phyloP scores from a whole-genome alignment of 768 basidiomycete species.

The Gymnopilus dilepis region DNA sequence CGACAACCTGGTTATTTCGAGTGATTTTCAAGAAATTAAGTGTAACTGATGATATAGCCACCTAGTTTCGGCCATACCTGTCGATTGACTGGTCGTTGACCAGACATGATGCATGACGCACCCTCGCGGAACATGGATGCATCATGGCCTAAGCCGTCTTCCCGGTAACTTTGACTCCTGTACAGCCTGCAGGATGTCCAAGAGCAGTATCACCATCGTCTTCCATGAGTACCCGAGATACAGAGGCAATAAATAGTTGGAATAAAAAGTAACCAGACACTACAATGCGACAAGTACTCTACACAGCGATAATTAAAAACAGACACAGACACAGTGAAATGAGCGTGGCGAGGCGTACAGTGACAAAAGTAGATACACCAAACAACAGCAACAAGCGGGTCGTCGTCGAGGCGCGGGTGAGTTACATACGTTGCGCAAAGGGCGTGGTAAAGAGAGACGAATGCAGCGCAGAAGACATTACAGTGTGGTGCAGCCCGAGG shows the following conservation, averaged over 20 bases:
- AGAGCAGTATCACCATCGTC: too few species aligned
- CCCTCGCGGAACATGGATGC: too few species aligned
- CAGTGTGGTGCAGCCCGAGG: neutral
- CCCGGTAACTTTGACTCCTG: too few species aligned
- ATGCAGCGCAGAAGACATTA: neutral
- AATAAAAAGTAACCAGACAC: neutral
- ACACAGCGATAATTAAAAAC: constrained; percentile 5
- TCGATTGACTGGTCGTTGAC: too few species aligned
- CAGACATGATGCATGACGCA: too few species aligned
- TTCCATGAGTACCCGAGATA: neutral
- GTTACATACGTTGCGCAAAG: neutral
- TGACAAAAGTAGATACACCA: neutral
- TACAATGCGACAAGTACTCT: constrained; percentile 6
- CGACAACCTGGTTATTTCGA: too few species aligned
- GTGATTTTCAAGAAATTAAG: too few species aligned
- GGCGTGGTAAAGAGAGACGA: neutral
- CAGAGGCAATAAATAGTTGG: neutral
- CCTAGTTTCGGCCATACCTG: too few species aligned
- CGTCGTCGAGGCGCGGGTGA: neutral
- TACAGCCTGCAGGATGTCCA: too few species aligned
- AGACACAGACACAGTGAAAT: constrained; percentile 3
- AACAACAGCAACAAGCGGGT: constrained; percentile 1
- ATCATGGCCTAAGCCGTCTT: too few species aligned
- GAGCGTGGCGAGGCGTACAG: neutral
- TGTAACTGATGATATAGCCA: too few species aligned